These are phyloP conservation scores for Westerdykella ornata DNA, from an alignment of 2,329 filamentous ascomycete species.

Conservation along the genomic window DNA sequence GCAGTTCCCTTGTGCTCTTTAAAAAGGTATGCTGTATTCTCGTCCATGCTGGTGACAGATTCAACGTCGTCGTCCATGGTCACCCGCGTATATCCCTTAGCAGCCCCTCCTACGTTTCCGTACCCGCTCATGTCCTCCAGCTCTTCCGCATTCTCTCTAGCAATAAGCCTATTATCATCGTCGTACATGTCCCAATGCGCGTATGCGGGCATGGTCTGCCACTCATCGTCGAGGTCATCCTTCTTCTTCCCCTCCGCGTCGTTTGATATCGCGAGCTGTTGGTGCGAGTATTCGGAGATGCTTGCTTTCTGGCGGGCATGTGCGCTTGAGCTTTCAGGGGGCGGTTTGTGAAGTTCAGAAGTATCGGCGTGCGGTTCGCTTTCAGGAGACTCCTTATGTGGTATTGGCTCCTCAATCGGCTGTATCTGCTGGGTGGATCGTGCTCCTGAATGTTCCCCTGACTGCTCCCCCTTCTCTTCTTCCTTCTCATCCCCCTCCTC, in stretches of 20 bases:
- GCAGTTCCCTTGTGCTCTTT: constrained; percentile 60
- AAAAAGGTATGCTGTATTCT: constrained; percentile 94
- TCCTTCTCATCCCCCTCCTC: constrained; percentile 6
- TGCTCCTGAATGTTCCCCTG: background rate
- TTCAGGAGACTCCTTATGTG: too few relatives aligned
- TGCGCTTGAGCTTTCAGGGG: background rate
- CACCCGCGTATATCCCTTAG: constrained; percentile 93
- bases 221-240: constrained; percentile 63
- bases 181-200: constrained; percentile 94
- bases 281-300: constrained; percentile 85
- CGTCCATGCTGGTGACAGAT: constrained; percentile 92
- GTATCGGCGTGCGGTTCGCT: constrained; percentile 2
- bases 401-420: constrained; percentile 4
- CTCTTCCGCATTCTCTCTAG: constrained; percentile 65
- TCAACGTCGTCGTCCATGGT: constrained; percentile 90
- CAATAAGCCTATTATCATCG: constrained; percentile 81
- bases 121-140: constrained; percentile 67
- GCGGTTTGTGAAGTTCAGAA: constrained; percentile 1
- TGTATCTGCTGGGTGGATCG: constrained; percentile 2
- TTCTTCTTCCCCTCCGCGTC: constrained; percentile 47
- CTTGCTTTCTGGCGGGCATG: constrained; percentile 25
- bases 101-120: constrained; percentile 73
- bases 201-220: constrained; percentile 92
- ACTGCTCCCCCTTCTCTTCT: background rate
- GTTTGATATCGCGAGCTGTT: constrained; percentile 57